Evolutionary conservation across 768 basidiomycete species (phyloP).

Genomic region (Boletus speciosus): DNA sequence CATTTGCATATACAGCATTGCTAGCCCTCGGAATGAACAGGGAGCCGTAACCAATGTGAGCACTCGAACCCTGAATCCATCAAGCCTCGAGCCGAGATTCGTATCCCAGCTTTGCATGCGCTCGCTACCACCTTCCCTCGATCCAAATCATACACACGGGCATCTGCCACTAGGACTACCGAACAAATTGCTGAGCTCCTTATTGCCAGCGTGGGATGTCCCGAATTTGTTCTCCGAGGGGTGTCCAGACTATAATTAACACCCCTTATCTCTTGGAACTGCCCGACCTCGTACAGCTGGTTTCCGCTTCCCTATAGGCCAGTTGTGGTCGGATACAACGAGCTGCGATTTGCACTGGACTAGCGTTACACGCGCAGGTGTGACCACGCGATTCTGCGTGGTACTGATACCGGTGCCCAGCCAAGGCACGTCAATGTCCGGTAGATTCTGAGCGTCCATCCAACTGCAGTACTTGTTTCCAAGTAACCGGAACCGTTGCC

Average conservation of each 20-base stretch:
- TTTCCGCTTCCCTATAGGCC: background rate
- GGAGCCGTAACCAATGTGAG: background rate
- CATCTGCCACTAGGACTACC: background rate
- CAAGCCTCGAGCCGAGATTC: background rate
- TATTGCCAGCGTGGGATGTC: background rate
- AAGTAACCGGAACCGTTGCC: slow-evolving; percentile 7
- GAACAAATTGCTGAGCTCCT: background rate
- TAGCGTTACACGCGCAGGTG: background rate
- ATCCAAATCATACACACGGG: background rate
- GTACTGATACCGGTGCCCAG: background rate
- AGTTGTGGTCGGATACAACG: background rate
- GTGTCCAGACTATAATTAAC: slow-evolving; percentile 2
- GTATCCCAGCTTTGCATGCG: background rate
- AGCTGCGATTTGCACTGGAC: background rate
- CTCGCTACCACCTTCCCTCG: background rate
- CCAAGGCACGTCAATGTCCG: background rate
- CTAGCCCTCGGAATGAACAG: background rate
- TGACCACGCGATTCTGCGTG: background rate
- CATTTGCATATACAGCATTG: background rate
- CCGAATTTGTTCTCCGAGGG: background rate
- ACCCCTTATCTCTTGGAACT: background rate
- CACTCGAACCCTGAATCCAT: background rate
- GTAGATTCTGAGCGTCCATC: too few species aligned
- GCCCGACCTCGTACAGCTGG: background rate
- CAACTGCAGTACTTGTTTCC: background rate